Evolutionary conservation across 768 basidiomycete genomes (phyloP).

Genomic region (Calvatia gigantea): DNA sequence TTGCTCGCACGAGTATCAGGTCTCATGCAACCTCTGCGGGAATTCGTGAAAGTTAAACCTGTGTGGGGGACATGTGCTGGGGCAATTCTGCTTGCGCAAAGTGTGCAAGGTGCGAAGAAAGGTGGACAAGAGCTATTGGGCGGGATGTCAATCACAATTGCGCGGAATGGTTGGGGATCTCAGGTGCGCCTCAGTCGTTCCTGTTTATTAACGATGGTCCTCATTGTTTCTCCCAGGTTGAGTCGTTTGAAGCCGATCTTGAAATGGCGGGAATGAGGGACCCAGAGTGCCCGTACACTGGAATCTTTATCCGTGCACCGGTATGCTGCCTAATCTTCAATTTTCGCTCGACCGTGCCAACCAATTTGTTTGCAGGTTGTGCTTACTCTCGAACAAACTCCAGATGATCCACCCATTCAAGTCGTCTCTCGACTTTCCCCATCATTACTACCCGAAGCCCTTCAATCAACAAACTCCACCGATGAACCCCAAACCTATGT

Average conservation of each 20-base stretch:
- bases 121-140: constrained; percentile 86
- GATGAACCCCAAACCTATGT: constrained; percentile 69
- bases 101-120: constrained; percentile 73
- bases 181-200: constrained; percentile 50
- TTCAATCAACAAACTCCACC: constrained; percentile 42
- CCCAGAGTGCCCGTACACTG: constrained; percentile 62
- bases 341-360: not conserved
- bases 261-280: constrained; percentile 59
- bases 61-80: constrained; percentile 98
- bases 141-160: constrained; percentile 75
- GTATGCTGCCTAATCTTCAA: constrained; percentile 35
- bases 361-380: constrained; percentile 50
- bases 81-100: constrained; percentile 80
- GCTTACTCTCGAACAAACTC: constrained; percentile 41
- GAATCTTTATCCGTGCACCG: constrained; percentile 93
- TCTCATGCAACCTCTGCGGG: constrained; percentile 73
- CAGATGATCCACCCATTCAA: constrained; percentile 56
- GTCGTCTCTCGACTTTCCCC: constrained; percentile 69
- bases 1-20: constrained; percentile 70
- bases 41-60: constrained; percentile 68
- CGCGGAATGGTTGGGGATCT: constrained; percentile 92
- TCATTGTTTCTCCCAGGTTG: constrained; percentile 48
- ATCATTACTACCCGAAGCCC: constrained; percentile 36
- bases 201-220: not conserved
- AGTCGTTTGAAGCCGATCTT: constrained; percentile 86